Conservation (phyloP, 1,284 basidiomycete genomes). For the Moesziomyces sp. region DNA sequence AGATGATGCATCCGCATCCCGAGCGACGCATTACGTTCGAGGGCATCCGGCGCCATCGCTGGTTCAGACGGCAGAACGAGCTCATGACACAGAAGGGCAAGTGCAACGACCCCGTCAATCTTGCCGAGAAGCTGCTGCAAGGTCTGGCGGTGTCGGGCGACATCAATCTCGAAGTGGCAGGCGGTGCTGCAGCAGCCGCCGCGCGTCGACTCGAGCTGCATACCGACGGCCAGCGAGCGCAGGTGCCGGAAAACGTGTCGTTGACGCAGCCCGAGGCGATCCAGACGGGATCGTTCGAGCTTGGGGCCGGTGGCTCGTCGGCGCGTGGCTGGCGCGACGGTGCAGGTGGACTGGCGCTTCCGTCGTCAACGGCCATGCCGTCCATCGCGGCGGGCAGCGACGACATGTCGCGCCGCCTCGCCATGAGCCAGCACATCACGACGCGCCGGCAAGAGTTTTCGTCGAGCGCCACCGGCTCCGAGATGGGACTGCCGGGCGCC, state of each 20-base stretch:
- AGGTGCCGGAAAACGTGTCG: constrained; percentile 63
- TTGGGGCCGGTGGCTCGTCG: constrained; percentile 23
- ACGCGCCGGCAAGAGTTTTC: constrained; percentile 40
- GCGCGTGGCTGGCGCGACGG: constrained; percentile 31
- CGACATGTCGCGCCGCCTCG: constrained; percentile 44
- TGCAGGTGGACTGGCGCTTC: constrained; percentile 32
- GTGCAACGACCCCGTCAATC: constrained; percentile 63
- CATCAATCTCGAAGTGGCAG: constrained; percentile 46
- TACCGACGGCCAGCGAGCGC: constrained; percentile 61
- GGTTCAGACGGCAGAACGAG: constrained; percentile 61
- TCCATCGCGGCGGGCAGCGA: constrained; percentile 32
- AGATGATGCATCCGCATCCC: constrained; percentile 63
- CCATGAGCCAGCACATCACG: constrained; percentile 56
- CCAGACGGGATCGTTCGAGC: constrained; percentile 38
- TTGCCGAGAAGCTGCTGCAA: constrained; percentile 66
- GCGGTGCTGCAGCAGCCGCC: constrained; percentile 20
- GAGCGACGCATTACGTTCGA: constrained; percentile 53
- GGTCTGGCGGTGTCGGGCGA: constrained; percentile 65
- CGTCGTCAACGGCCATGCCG: constrained; percentile 55
- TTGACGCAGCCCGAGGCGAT: constrained; percentile 65
- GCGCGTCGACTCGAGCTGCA: constrained; percentile 54
- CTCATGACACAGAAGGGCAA: constrained; percentile 58
- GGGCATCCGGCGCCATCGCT: constrained; percentile 63
- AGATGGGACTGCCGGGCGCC: constrained; percentile 26
- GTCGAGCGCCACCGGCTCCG: constrained; percentile 21